Conservation (phyloP, 441 rosid species). For the Corymbia citriodora region DNA sequence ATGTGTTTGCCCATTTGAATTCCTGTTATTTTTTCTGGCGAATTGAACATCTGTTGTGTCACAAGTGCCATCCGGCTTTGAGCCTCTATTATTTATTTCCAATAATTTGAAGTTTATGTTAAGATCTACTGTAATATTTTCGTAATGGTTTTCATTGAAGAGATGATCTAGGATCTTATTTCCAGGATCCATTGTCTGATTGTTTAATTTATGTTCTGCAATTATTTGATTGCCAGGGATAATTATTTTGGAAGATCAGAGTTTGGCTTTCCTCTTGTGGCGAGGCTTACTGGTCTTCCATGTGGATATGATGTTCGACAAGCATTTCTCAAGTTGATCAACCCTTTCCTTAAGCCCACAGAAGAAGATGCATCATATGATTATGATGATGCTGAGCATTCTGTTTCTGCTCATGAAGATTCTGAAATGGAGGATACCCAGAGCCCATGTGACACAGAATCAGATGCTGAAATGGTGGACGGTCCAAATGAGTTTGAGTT, state of each 20-base stretch:
- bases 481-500: conserved; percentile 28
- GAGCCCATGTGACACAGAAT: not conserved
- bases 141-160: not conserved
- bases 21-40: not conserved
- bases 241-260: conserved; percentile 58
- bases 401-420: not conserved
- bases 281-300: conserved; percentile 38
- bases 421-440: not conserved
- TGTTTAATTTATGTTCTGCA: not conserved
- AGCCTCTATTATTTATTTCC: not conserved
- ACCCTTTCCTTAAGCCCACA: conserved; percentile 46
- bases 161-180: not conserved
- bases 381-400: not conserved
- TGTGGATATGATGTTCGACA: conserved; percentile 56
- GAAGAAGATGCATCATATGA: conserved; percentile 19
- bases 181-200: not conserved
- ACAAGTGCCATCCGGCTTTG: not conserved
- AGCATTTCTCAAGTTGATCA: conserved; percentile 58
- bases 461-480: conserved; percentile 8
- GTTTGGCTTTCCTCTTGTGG: conserved; percentile 78
- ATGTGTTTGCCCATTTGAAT: not conserved
- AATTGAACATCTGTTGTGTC: not conserved
- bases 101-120: not conserved
- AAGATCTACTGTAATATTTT: not conserved
- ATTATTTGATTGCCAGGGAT: not conserved